These are phyloP conservation scores for Fusarium robinianum DNA, from an alignment of 2,329 filamentous ascomycete species.

Conservation along the genomic window DNA sequence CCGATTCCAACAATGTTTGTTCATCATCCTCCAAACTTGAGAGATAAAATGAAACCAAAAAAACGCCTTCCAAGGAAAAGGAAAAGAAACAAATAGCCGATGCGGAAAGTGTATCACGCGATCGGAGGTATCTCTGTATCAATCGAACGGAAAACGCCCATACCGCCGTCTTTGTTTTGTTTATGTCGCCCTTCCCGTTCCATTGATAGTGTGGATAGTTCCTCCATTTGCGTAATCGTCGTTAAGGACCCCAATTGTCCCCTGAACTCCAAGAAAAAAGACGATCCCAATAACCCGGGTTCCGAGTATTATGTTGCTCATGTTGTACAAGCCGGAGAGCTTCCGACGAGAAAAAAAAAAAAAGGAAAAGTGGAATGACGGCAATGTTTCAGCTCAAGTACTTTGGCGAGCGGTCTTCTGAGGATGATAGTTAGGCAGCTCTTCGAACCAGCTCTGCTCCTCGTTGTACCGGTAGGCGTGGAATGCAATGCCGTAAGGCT, in stretches of 20 bases:
- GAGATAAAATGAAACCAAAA: slow-evolving; percentile 8
- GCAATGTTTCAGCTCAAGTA: slow-evolving; percentile 27
- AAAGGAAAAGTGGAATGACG: not conserved
- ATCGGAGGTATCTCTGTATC: slow-evolving; percentile 38
- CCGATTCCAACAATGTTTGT: slow-evolving; percentile 19
- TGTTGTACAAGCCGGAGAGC: slow-evolving; percentile 32
- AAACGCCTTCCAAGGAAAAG: slow-evolving; percentile 14
- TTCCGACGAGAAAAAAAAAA: slow-evolving; percentile 9
- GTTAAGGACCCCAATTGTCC: slow-evolving; percentile 25
- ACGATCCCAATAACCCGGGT: slow-evolving; percentile 3
- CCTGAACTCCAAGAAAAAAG: slow-evolving; percentile 27
- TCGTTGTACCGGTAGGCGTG: slow-evolving; percentile 93
- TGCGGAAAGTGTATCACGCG: slow-evolving; percentile 28
- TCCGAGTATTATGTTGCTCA: slow-evolving; percentile 10
- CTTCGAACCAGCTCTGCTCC: slow-evolving; percentile 76
- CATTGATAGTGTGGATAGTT: slow-evolving; percentile 35
- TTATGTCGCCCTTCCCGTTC: slow-evolving; percentile 33
- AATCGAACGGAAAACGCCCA: slow-evolving; percentile 39
- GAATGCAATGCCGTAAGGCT: slow-evolving; percentile 97
- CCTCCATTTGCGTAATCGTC: slow-evolving; percentile 33
- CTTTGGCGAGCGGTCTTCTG: slow-evolving; percentile 51
- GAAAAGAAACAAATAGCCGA: slow-evolving; percentile 23
- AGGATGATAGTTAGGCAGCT: slow-evolving; percentile 82
- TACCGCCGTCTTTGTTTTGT: slow-evolving; percentile 27
- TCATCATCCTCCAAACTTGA: slow-evolving; percentile 13